Evolutionary conservation across 306 rosid genomes (phyloP).

Genomic region (Sophora flavescens): DNA sequence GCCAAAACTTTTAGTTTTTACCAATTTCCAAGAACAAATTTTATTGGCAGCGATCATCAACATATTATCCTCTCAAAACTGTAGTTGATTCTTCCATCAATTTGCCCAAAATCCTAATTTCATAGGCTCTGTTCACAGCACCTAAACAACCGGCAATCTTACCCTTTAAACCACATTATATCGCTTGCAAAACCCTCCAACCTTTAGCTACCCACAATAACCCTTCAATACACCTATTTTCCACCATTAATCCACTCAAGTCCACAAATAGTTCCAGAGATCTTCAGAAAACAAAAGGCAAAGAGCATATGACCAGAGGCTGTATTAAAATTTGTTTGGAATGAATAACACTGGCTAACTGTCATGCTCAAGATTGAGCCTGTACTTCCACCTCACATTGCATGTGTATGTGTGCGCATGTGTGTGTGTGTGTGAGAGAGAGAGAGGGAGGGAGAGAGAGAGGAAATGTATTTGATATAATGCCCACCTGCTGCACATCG

Average conservation of each 20-base stretch:
- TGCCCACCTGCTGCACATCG: constrained; percentile 74
- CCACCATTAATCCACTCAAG: not conserved
- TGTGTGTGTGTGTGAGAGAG: not conserved
- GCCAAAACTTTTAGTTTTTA: not conserved
- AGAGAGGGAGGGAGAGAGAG: not conserved
- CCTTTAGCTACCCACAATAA: constrained; percentile 12
- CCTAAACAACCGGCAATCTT: constrained; percentile 16
- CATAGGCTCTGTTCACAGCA: constrained; percentile 9
- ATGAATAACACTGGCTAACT: constrained; percentile 7
- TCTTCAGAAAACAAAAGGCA: not conserved
- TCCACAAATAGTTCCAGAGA: not conserved
- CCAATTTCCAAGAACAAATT: constrained; percentile 3
- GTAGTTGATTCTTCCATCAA: not conserved
- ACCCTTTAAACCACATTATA: constrained; percentile 22
- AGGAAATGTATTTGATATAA: not conserved
- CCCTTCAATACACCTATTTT: constrained; percentile 30
- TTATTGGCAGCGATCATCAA: constrained; percentile 1
- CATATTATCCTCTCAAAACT: not conserved
- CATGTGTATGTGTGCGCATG: not conserved
- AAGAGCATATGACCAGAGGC: not conserved
- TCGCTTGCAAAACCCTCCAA: constrained; percentile 13
- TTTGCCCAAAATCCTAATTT: constrained; percentile 15
- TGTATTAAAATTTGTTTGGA: not conserved
- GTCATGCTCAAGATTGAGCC: constrained; percentile 21
- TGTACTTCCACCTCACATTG: not conserved